Evolutionary conservation across 768 basidiomycete genomes (phyloP).

Genomic region (Symmetrospora coprosmae): DNA sequence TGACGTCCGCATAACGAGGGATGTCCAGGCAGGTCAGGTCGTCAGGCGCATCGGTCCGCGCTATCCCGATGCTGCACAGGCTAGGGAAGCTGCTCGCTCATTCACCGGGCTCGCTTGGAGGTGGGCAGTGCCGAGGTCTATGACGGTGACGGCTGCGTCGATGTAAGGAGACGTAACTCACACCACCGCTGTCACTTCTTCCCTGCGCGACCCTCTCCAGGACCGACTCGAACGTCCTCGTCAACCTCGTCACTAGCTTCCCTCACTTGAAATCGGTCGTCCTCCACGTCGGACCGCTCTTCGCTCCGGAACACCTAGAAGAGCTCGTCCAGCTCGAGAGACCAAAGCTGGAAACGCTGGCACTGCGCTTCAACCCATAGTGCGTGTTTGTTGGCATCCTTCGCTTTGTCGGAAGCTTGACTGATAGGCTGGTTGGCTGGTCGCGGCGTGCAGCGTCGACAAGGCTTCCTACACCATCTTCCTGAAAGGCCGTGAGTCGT

Average conservation of each 20-base stretch:
- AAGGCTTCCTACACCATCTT: constrained; percentile 20
- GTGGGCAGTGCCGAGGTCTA: constrained; percentile 25
- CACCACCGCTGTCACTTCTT: neutral
- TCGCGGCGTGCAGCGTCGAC: neutral
- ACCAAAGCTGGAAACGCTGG: constrained; percentile 44
- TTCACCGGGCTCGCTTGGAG: constrained; percentile 22
- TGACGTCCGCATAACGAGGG: too few relatives aligned
- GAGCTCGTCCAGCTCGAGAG: constrained; percentile 50
- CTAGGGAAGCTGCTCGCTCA: neutral
- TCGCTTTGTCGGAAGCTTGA: neutral
- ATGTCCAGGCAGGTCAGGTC: too few relatives aligned
- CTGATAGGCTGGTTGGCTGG: neutral
- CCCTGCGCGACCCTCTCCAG: neutral
- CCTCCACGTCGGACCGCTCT: constrained; percentile 63
- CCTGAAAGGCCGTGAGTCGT: constrained; percentile 15
- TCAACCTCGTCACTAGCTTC: constrained; percentile 46
- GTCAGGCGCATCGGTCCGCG: too few relatives aligned
- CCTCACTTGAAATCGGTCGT: constrained; percentile 44
- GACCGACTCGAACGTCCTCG: constrained; percentile 29
- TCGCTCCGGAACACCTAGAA: constrained; percentile 66
- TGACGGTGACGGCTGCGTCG: neutral
- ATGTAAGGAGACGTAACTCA: neutral
- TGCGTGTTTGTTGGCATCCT: constrained; percentile 31
- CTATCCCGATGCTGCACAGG: too few relatives aligned
- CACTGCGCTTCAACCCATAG: constrained; percentile 72